Evolutionary conservation across 768 basidiomycete genomes (phyloP), one percentile per base, ranked within the genome.

Genomic region (Lyophyllum decastes): DNA sequence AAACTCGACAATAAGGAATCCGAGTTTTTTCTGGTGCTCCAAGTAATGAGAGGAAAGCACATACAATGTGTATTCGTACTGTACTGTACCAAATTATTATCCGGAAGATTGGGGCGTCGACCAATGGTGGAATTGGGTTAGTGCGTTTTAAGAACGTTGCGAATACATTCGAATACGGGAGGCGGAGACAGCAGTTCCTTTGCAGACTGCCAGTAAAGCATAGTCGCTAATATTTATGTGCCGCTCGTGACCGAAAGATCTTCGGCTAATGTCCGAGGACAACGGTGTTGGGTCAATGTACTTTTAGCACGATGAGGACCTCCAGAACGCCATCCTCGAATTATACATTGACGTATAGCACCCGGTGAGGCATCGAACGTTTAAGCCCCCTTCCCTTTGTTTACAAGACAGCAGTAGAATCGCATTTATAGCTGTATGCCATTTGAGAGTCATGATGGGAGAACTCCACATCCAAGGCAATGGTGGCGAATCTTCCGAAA

Each of bases 261-360:
- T 61, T 44, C 53, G 49, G 43, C 27, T 25, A 48, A 35, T 33
- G 21, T 61, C 62, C 62, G 62, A 63, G 49, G 62, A 54, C 54
- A 56, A 30, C 62, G 62, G 62, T 55, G 24, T 26, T 30, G 41
- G 24, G 24, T 30, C 30, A 30, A 4, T 5, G 30, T 30, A 30
- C 30, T 5, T 30, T 4, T 41, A 19, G n/a, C 14, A 38, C 14
- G 10, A 45, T 16, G 3, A 24, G 44, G 44, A 45, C 44, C n/a
- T n/a, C 44, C 44, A 45, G 4, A 24, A 45, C 10, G 17, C n/a
- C n/a, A 45, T n/a, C n/a, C 16, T 41, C 17, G 4, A n/a, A 1
- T 41, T 5, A 41, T 2, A 19, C 14, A 4, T 19, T 17, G n/a
- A 19, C 17, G 2, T 41, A 14, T 47, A 26, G 24, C 4, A 9